Evolutionary conservation across 345 rosid species (phyloP), one percentile per base, ranked within the genome.

Genomic region (Cardamine resedifolia): DNA sequence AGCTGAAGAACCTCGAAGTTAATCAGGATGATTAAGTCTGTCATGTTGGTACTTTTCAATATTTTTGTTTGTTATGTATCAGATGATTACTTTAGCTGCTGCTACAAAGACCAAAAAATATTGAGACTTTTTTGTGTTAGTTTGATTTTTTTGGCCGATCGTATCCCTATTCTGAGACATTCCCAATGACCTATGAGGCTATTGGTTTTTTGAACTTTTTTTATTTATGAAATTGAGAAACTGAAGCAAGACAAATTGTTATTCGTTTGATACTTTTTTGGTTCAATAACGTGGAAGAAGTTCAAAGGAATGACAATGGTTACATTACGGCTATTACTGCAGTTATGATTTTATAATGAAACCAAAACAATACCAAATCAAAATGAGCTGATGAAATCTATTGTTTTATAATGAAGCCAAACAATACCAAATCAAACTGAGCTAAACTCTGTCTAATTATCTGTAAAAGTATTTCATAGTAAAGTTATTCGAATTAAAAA

Each of bases 1-100:
- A 89, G 77, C 57, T 89, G 81, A 82, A 84, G 83, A 81, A 85
- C 44, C 96, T 94, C 64, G 90, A 88, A 71, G 89, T 89, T 49
- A 61, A 71, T 12, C 67, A 74, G 30, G 88, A 83, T 30, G 79
- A 81, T 26, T 89, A 79, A 76, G 61, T 24, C 33, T 30, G 72
- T 50, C 5, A 16, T 58, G 43, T 67, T 38, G 60, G 24, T 19
- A 33, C 26, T 18, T 34, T 34, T 47, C n/a, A 39, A n/a, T 60
- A 26, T 75, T 39, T 28, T 57, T 10, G 24, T 15, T 38, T 48
- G 66, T 58, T 58, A 48, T 41, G 55, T 66, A 65, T 59, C 64
- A 65, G 41, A 43, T 5, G 7, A 55, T 65, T 34, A 73, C 26
- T 45, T 47, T 51, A 7, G 52, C 61, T 48, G 58, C 65, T 41